Conservation (phyloP, 352 stramenopile species). For the Globisporangium spiculum region DNA sequence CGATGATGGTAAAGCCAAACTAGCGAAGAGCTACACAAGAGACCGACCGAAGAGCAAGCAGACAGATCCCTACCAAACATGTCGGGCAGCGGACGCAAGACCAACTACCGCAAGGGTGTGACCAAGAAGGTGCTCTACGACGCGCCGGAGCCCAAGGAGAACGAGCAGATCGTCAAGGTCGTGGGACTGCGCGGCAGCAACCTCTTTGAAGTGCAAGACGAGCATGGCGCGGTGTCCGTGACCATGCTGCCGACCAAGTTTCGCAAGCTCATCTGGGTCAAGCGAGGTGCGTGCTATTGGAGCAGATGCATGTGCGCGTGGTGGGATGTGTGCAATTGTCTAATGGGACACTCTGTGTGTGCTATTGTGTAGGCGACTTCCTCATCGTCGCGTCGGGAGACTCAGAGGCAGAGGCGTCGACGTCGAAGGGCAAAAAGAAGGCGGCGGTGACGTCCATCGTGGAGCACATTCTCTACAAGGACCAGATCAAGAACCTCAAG, state of each 20-base stretch:
- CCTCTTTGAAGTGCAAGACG: slow-evolving; percentile 92
- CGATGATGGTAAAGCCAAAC: background rate
- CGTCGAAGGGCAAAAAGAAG: slow-evolving; percentile 82
- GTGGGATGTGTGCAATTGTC: background rate
- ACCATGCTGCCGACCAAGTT: slow-evolving; percentile 98
- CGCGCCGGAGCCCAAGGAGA: slow-evolving; percentile 85
- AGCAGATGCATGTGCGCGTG: background rate
- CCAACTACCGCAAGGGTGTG: slow-evolving; percentile 91
- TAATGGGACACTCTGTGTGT: background rate
- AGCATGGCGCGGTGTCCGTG: slow-evolving; percentile 59
- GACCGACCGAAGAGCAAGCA: background rate
- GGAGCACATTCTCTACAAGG: slow-evolving; percentile 97
- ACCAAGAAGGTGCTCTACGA: slow-evolving; percentile 90
- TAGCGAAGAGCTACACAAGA: background rate
- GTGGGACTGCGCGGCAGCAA: slow-evolving; percentile 92
- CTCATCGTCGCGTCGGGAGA: slow-evolving; percentile 91
- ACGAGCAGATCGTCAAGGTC: slow-evolving; percentile 92
- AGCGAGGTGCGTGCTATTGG: slow-evolving; percentile 56
- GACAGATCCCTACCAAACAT: slow-evolving; percentile 35
- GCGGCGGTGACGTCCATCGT: slow-evolving; percentile 90
- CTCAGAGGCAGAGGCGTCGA: slow-evolving; percentile 68
- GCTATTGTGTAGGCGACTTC: slow-evolving; percentile 80
- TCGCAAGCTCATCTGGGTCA: slow-evolving; percentile 98
- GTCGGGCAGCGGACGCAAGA: slow-evolving; percentile 89
- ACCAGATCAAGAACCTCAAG: slow-evolving; percentile 98